Conservation (phyloP, 1,284 basidiomycete species). For the Taiwanofungus camphoratus region DNA sequence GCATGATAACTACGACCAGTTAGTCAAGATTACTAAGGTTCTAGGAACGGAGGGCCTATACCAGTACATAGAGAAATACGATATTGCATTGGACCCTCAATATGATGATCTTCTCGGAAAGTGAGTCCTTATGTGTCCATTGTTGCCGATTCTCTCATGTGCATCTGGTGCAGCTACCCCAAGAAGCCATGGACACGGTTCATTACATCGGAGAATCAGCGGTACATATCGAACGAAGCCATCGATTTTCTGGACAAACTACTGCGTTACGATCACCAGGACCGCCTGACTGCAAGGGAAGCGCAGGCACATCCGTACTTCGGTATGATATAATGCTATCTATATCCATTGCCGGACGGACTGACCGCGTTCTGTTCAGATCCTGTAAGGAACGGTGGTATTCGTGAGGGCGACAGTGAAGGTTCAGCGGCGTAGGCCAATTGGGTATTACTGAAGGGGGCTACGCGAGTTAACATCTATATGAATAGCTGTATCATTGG, state of each 20-base stretch:
- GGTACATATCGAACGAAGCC: slow-evolving; percentile 97
- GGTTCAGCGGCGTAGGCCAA: slow-evolving; percentile 65
- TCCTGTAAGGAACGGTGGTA: slow-evolving; percentile 51
- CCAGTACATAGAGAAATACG: slow-evolving; percentile 88
- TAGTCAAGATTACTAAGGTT: slow-evolving; percentile 98
- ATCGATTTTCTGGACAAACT: slow-evolving; percentile 96
- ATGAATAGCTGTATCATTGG: slow-evolving; percentile 8
- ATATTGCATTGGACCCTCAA: slow-evolving; percentile 87
- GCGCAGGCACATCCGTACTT: slow-evolving; percentile 89
- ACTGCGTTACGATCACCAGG: slow-evolving; percentile 95
- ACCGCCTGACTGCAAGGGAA: slow-evolving; percentile 90
- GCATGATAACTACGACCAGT: slow-evolving; percentile 97
- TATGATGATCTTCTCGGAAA: slow-evolving; percentile 88
- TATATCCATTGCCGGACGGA: slow-evolving; percentile 20
- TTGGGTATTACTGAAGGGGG: no score
- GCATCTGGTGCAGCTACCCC: slow-evolving; percentile 57
- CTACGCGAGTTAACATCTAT: slow-evolving; percentile 4
- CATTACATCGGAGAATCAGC: slow-evolving; percentile 92
- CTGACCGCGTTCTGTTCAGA: slow-evolving; percentile 34
- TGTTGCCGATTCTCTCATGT: slow-evolving; percentile 1
- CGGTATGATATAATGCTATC: slow-evolving; percentile 38
- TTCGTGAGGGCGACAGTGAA: slow-evolving; percentile 63
- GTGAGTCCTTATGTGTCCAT: slow-evolving; percentile 29
- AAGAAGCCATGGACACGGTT: slow-evolving; percentile 94
- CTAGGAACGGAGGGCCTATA: slow-evolving; percentile 95